A percentile compares a stretch with the other conserved stretches of the same genome.
Evolutionary conservation across 192 early-diverging fungal species (phyloP).

Genomic region (Gryganskiella cystojenkinii): DNA sequence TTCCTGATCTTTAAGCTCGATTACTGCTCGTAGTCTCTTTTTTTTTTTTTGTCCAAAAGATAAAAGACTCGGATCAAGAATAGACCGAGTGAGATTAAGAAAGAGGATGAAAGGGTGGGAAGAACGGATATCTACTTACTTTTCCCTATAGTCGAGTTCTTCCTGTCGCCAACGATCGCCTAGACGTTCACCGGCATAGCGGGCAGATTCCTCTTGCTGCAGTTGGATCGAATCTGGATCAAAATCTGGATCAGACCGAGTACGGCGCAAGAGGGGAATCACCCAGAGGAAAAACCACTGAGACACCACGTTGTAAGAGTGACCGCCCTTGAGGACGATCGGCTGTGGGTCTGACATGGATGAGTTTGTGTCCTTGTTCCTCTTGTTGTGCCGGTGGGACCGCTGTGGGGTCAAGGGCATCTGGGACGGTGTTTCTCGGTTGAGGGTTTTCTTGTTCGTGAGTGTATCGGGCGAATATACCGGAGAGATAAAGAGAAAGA

Average conservation of each 20-base stretch:
- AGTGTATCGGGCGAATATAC: neutral
- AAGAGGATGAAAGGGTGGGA: slow-evolving; percentile 5
- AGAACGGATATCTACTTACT: slow-evolving; percentile 49
- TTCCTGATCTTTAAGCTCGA: too few relatives aligned
- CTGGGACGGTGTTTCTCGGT: neutral
- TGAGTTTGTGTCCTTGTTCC: slow-evolving; percentile 10
- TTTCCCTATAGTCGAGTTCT: slow-evolving; percentile 48
- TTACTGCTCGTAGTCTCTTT: too few relatives aligned
- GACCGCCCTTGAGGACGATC: slow-evolving; percentile 44
- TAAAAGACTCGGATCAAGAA: too few relatives aligned
- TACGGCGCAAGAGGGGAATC: slow-evolving; percentile 59
- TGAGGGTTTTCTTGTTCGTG: neutral
- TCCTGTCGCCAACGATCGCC: slow-evolving; percentile 60
- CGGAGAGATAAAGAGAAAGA: neutral
- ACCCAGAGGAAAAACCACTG: slow-evolving; percentile 74
- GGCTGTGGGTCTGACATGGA: slow-evolving; percentile 2
- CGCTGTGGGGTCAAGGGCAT: slow-evolving; percentile 2
- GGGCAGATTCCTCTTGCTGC: slow-evolving; percentile 64
- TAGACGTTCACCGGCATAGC: slow-evolving; percentile 61
- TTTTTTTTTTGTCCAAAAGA: too few relatives aligned
- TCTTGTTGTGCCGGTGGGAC: slow-evolving; percentile 1
- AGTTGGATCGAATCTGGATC: slow-evolving; percentile 62
- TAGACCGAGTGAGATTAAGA: too few relatives aligned
- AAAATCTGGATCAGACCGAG: slow-evolving; percentile 48
- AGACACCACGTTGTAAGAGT: slow-evolving; percentile 60